phyloP scores from a whole-genome alignment of 768 basidiomycete genomes.

The Leccinum barrowsii region DNA sequence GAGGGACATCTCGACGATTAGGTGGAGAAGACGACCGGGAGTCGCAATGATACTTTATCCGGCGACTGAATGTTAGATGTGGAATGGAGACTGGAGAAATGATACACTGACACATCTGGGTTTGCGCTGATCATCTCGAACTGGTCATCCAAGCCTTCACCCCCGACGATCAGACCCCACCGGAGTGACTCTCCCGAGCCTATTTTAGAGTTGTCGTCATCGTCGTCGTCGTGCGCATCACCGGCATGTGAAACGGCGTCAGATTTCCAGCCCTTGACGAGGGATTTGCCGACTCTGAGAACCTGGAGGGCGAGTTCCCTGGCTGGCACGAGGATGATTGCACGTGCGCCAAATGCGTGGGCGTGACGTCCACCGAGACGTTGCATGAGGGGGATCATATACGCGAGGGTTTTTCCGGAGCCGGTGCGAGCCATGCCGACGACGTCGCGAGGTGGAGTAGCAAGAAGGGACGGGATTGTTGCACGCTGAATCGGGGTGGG shows the following conservation, averaged over 20 bases:
- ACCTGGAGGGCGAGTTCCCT: slow-evolving; percentile 94
- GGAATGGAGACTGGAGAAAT: slow-evolving; percentile 4
- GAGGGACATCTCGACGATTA: slow-evolving; percentile 94
- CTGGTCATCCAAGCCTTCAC: slow-evolving; percentile 93
- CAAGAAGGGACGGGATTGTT: slow-evolving; percentile 79
- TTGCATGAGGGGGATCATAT: slow-evolving; percentile 88
- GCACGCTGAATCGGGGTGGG: slow-evolving; percentile 96
- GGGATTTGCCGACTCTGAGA: slow-evolving; percentile 89
- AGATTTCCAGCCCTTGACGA: slow-evolving; percentile 76
- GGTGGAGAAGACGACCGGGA: slow-evolving; percentile 94
- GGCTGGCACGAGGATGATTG: slow-evolving; percentile 85
- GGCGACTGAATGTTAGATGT: slow-evolving; percentile 9
- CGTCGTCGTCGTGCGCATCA: slow-evolving; percentile 52
- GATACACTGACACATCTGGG: slow-evolving; percentile 81
- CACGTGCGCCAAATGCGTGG: slow-evolving; percentile 77
- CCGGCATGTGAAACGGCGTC: slow-evolving; percentile 69
- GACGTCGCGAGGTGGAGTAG: slow-evolving; percentile 84
- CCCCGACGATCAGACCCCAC: slow-evolving; percentile 95
- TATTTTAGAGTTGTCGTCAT: slow-evolving; percentile 44
- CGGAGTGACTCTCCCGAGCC: slow-evolving; percentile 58
- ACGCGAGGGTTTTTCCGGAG: slow-evolving; percentile 96
- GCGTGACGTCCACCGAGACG: slow-evolving; percentile 80
- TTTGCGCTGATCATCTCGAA: slow-evolving; percentile 93
- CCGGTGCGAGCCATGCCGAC: slow-evolving; percentile 99
- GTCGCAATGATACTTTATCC: slow-evolving; percentile 86